Percentiles rank a stretch among this genome's conserved stretches.
These are phyloP conservation scores for Gamarada debralockiae DNA, from an alignment of 495 filamentous ascomycete species.

Conservation along the genomic window DNA sequence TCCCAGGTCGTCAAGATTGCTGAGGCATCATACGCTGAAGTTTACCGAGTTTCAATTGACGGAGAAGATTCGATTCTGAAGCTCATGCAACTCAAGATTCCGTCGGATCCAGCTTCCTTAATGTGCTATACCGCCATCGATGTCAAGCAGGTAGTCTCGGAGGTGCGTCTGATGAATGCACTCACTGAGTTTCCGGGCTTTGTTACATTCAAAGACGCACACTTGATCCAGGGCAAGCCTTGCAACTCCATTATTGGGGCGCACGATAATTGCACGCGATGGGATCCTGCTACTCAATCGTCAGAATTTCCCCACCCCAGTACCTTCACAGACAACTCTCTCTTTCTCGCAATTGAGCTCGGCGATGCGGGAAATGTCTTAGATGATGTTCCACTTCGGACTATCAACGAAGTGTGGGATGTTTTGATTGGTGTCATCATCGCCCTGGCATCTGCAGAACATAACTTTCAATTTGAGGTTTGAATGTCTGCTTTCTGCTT, in stretches of 20 bases:
- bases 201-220: constrained; percentile 78
- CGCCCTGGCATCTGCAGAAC: constrained; percentile 73
- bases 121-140: constrained; percentile 29
- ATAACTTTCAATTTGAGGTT: constrained; percentile 69
- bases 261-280: constrained; percentile 26
- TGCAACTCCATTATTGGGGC: constrained; percentile 59
- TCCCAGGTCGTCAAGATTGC: constrained; percentile 59
- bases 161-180: constrained; percentile 71
- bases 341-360: constrained; percentile 83
- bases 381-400: constrained; percentile 54
- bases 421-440: constrained; percentile 79
- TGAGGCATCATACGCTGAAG: constrained; percentile 65
- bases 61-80: constrained; percentile 49
- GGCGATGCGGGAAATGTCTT: constrained; percentile 79
- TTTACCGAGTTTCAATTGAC: constrained; percentile 55
- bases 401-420: constrained; percentile 68
- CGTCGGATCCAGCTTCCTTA: constrained; percentile 24
- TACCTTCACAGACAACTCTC: constrained; percentile 60
- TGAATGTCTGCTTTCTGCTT: constrained; percentile 7
- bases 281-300: constrained; percentile 8
- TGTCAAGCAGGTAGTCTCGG: constrained; percentile 54
- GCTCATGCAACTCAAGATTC: constrained; percentile 43
- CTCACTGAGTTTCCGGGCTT: constrained; percentile 83
- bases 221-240: constrained; percentile 67
- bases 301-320: constrained; percentile 28